Evolutionary conservation across 345 rosid genomes (phyloP).

Genomic region (Streptanthus diversifolius): DNA sequence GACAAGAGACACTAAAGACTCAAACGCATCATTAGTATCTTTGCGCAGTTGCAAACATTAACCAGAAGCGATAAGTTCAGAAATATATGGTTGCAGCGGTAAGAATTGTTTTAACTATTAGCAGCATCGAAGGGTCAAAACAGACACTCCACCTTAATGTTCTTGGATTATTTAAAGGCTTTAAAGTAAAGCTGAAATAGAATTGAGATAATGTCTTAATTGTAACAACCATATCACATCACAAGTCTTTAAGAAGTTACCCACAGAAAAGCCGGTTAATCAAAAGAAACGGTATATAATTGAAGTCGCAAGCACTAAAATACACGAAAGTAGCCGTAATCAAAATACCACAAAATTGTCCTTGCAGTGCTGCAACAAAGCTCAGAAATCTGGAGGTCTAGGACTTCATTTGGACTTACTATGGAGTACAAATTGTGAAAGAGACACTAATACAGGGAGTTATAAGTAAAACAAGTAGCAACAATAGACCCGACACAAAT

Average conservation of each 20-base stretch:
- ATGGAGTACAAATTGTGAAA: not conserved
- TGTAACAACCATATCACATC: not conserved
- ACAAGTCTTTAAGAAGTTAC: not conserved
- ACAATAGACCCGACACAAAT: slow-evolving; percentile 66
- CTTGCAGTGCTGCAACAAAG: not conserved
- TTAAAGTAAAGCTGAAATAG: not conserved
- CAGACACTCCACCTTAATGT: no score
- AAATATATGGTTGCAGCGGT: no score
- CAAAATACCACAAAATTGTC: not conserved
- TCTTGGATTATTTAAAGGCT: not conserved
- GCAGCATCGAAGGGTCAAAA: no score
- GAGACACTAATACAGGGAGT: slow-evolving; percentile 64
- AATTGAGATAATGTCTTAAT: not conserved
- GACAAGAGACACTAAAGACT: no score
- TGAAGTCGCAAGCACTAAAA: not conserved
- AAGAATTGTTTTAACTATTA: no score
- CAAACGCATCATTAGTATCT: no score
- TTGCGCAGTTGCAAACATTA: no score
- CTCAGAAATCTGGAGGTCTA: not conserved
- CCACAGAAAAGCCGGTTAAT: not conserved
- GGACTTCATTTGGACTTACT: not conserved
- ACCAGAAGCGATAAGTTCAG: no score
- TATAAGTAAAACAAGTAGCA: slow-evolving; percentile 81
- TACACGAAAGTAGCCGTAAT: not conserved
- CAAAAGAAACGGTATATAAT: not conserved